A percentile compares a stretch with the other conserved stretches of the same genome.
These are phyloP conservation scores for Dissophora ornata DNA, from an alignment of 192 early-diverging fungal species.

Conservation along the genomic window DNA sequence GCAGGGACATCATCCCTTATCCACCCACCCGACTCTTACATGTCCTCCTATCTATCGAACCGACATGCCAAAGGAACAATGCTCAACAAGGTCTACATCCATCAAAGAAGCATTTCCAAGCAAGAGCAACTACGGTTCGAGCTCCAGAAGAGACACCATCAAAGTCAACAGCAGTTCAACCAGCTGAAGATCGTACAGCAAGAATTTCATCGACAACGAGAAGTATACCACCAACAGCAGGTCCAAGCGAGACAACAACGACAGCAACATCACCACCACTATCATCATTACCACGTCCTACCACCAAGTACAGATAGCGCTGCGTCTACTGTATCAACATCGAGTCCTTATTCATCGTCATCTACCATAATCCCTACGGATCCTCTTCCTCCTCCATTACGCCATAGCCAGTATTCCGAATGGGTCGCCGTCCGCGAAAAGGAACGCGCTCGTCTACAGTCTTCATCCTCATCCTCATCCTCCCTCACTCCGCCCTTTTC, in stretches of 20 bases:
- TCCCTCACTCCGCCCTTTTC: slow-evolving; percentile 29
- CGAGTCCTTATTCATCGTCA: slow-evolving; percentile 1
- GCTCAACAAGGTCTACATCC: slow-evolving; percentile 4
- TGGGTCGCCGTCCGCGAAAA: slow-evolving; percentile 40
- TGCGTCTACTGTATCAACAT: background rate
- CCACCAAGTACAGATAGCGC: no score
- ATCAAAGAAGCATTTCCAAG: no score
- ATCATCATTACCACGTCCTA: slow-evolving; percentile 4
- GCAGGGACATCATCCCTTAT: background rate
- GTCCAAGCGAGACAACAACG: slow-evolving; percentile 7
- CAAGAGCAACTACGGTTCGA: background rate
- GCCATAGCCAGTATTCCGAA: slow-evolving; percentile 24
- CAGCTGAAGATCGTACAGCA: slow-evolving; percentile 25
- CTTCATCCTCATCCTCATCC: slow-evolving; percentile 1
- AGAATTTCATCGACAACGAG: slow-evolving; percentile 45
- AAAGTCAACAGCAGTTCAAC: slow-evolving; percentile 9
- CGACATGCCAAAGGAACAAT: slow-evolving; percentile 3
- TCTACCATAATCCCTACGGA: background rate
- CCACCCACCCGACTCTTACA: slow-evolving; percentile 4
- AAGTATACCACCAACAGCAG: slow-evolving; percentile 19
- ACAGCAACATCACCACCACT: slow-evolving; percentile 5
- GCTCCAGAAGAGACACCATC: slow-evolving; percentile 9
- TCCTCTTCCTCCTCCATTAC: slow-evolving; percentile 11
- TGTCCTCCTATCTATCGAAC: slow-evolving; percentile 2
- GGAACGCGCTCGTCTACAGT: slow-evolving; percentile 29